Conservation (phyloP, 208 protist species). For the Plasmodiophora brassicae region DNA sequence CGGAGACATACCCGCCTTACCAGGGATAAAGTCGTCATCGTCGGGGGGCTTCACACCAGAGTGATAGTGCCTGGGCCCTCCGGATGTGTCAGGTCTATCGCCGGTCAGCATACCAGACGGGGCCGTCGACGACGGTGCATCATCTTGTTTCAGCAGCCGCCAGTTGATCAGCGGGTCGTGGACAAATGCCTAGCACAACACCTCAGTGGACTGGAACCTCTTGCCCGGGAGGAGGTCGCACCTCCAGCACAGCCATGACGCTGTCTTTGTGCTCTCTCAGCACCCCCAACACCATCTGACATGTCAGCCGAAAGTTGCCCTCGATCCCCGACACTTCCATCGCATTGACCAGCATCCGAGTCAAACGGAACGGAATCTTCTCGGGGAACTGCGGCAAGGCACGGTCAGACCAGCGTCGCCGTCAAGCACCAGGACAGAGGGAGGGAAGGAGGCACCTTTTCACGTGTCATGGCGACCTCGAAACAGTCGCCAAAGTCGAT, state of each 20-base stretch:
- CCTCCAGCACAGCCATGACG: constrained; percentile 96
- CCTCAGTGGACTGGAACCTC: too few relatives aligned
- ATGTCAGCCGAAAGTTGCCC: constrained; percentile 93
- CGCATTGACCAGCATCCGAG: constrained; percentile 93
- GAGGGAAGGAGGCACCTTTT: background rate
- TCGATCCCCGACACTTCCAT: constrained; percentile 97
- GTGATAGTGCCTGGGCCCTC: too few relatives aligned
- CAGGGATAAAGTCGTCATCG: too few relatives aligned
- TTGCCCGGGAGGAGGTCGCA: constrained; percentile 81
- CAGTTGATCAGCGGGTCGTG: constrained; percentile 99
- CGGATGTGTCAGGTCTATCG: too few relatives aligned
- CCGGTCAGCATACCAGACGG: too few relatives aligned
- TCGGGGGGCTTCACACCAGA: too few relatives aligned
- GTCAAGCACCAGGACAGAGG: background rate
- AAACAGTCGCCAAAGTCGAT: constrained; percentile 99
- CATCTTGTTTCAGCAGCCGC: constrained; percentile 81
- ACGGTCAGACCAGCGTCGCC: background rate
- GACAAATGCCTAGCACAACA: constrained; percentile 99
- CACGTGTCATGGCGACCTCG: constrained; percentile 70
- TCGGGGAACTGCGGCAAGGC: constrained; percentile 86
- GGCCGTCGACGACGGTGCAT: too few relatives aligned
- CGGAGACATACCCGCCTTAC: too few relatives aligned
- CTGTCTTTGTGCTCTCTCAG: constrained; percentile 95
- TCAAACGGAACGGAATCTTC: constrained; percentile 98
- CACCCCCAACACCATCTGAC: constrained; percentile 93